A percentile compares a stretch with the other conserved stretches of the same genome.
phyloP scores from a whole-genome alignment of 2,329 filamentous ascomycete genomes.

The Penicillium brasilianum region DNA sequence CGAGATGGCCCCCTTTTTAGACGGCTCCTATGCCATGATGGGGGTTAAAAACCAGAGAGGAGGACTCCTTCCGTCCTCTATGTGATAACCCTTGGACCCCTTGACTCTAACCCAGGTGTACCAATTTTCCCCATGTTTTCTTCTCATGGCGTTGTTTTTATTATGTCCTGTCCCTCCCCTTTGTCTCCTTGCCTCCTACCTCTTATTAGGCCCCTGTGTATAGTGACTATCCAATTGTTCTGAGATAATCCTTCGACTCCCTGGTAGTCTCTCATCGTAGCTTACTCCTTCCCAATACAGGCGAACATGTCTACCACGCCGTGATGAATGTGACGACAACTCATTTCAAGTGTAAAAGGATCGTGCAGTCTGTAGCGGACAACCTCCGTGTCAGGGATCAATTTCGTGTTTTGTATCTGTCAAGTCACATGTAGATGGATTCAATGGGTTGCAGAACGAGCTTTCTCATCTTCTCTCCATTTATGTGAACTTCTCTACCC shows the following conservation, averaged over 20 bases:
- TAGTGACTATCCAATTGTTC: constrained; percentile 37
- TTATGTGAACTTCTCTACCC: neutral
- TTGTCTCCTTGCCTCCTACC: constrained; percentile 31
- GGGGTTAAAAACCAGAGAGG: constrained; percentile 23
- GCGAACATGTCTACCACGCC: neutral
- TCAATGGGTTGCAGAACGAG: neutral
- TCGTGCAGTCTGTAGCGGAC: neutral
- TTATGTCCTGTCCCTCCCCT: constrained; percentile 33
- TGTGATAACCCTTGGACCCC: constrained; percentile 29
- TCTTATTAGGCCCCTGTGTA: constrained; percentile 38
- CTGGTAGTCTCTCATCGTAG: neutral
- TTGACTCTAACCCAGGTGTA: constrained; percentile 30
- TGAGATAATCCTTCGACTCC: constrained; percentile 15
- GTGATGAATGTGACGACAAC: neutral
- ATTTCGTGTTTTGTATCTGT: neutral
- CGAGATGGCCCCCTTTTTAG: constrained; percentile 29
- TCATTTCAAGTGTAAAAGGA: neutral
- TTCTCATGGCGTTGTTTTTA: constrained; percentile 43
- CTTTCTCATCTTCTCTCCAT: neutral
- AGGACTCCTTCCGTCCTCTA: constrained; percentile 19
- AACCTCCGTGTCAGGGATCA: neutral
- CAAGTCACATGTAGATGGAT: neutral
- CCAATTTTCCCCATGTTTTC: constrained; percentile 33
- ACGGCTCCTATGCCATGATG: constrained; percentile 24
- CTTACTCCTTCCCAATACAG: neutral